Evolutionary conservation across 257 asterid species (phyloP).

Genomic region (Solanum chmielewskii): DNA sequence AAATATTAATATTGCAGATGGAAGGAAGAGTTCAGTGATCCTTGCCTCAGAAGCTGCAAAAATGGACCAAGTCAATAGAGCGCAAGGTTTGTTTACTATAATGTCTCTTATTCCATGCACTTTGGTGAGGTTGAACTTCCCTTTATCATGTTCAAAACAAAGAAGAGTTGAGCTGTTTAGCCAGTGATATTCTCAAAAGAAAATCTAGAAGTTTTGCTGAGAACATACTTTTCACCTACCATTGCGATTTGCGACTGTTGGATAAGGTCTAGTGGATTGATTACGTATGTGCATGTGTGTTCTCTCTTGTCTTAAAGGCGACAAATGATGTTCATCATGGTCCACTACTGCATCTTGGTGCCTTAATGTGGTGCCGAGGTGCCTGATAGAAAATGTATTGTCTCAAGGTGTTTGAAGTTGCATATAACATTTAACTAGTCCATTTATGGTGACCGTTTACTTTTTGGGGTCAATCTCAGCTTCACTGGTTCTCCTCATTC

Average conservation of each 20-base stretch:
- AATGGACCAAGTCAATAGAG: constrained; percentile 79
- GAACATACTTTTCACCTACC: not conserved
- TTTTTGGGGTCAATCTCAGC: not conserved
- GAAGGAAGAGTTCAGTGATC: constrained; percentile 54
- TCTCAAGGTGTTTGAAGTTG: not conserved
- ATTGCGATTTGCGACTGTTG: not conserved
- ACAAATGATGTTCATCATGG: not conserved
- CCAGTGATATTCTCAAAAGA: not conserved
- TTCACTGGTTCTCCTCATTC: not conserved
- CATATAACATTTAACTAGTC: not conserved
- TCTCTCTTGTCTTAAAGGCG: not conserved
- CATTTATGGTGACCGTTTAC: not conserved
- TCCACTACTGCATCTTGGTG: not conserved
- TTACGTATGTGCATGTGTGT: not conserved
- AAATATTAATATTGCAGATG: constrained; percentile 71
- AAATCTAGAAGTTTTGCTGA: not conserved
- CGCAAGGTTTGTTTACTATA: constrained; percentile 43
- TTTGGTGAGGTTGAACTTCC: not conserved
- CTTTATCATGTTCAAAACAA: not conserved
- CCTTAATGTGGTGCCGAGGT: not conserved
- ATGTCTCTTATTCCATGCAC: not conserved
- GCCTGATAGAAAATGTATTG: not conserved
- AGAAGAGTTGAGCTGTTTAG: not conserved
- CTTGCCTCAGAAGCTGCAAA: constrained; percentile 90
- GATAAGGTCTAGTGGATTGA: not conserved